Base-by-base conservation (phyloP, 176 grass and related monocot genomes). In the Eremochloa ophiuroides region DNA sequence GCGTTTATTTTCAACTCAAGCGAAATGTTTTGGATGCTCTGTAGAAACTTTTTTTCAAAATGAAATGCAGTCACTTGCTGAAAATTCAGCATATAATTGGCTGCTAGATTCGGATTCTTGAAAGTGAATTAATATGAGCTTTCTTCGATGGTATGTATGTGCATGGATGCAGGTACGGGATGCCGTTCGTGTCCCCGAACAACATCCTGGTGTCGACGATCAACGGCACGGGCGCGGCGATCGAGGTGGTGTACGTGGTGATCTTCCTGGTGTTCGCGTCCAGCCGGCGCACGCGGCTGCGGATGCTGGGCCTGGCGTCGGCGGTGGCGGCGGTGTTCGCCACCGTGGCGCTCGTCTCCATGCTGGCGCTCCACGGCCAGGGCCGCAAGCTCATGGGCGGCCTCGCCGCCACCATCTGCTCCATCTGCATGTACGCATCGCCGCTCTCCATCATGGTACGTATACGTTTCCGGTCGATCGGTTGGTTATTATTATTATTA, bases 341-440 rank as follows among this genome's bases (percentile, higher is more conserved):
- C 9, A 12, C 7, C 2, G 90, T 98, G 35, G 88, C 68, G 73
- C 84, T 93, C 18, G 86, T 88, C 40, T 98, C 95, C 4, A 50
- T 91, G 41, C 71, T 98, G 35, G 84, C 82, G 43, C 85, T 98
- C 63, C 90, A 62, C n/a, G 84, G 82, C 5, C 31, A 86, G n/a
- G 16, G 14, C 0, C 86, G 95, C 12, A 98, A 93, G 83, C 58
- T 98, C 78, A 87, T 98, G 37, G 88, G 88, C 42, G 95, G 95
- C 83, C 33, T 93, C 60, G 93, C 88, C 60, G 82, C 89, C 53
- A 79, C 90, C 68, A 42, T 93, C 73, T 95, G 89, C 92, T 98
- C 95, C 85, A 93, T 98, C 72, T 93, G 88, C 92, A 98, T 98
- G 95, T 98, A 98, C 81, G 95, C 88, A 37, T 95, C 95, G 39